Evolutionary conservation across 2,329 filamentous ascomycete species (phyloP), one percentile per base, ranked within the genome.

Genomic region (Fusarium veterinarium): DNA sequence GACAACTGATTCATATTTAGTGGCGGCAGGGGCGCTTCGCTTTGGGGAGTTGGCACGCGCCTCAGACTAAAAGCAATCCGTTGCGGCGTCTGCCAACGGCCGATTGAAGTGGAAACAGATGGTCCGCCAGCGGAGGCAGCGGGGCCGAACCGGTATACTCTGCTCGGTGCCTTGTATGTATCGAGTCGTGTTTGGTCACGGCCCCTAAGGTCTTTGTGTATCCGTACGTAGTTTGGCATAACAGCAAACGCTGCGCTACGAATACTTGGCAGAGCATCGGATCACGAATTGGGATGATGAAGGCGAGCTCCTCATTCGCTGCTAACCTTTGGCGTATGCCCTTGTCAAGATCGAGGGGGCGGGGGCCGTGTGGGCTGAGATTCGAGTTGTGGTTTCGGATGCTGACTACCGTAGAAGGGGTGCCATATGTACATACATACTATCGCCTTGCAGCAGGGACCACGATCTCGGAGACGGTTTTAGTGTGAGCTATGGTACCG

Each of bases 281-380:
- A 63, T 51, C 41, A 60, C 25, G 40, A 55, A 61, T 52, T 57
- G 67, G 55, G 25, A 30, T 44, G 48, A 57, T 53, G 55, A 58
- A 72, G 68, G 57, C 46, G 30, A 67, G 23, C 48, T 42, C 52
- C 64, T 60, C 58, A 75, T 72, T 72, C 57, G 67, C 55, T 72
- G 49, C 31, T 62, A 37, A 19, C 14, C n/a, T 66, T 61, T 65
- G 56, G 45, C 57, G 49, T 65, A 56, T 65, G 67, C 60, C 69
- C 74, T 74, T 70, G 73, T 77, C 70, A 68, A 75, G 73, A 73
- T 75, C 72, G 73, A 65, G 59, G 67, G 63, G 70, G 60, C 58
- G 67, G 69, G 64, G 66, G 46, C 68, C 57, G 69, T 76, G 69
- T 77, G 76, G 76, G 71, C 76, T 77, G 74, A 77, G 76, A 77